Evolutionary conservation across 805 yeast genomes (phyloP).

Genomic region (Torulaspora delbrueckii): DNA sequence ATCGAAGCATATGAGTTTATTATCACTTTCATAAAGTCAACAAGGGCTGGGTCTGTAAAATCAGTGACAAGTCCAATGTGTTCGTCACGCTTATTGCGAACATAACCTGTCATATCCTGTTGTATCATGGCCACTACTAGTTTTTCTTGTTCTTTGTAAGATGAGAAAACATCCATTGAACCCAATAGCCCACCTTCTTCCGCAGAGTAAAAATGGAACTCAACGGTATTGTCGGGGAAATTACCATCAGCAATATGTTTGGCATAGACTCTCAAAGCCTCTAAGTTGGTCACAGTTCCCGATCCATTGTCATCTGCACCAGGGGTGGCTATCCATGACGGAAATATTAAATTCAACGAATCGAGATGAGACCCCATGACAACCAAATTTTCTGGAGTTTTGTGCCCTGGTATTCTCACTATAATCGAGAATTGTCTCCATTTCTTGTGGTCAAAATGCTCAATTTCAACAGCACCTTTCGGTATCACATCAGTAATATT

Average conservation of each 20-base stretch:
- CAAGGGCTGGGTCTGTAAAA: conserved; percentile 52
- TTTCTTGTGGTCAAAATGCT: conserved; percentile 52
- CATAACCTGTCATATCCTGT: conserved; percentile 91
- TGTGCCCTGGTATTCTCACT: conserved; percentile 53
- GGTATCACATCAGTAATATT: conserved; percentile 26
- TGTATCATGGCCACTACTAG: conserved; percentile 80
- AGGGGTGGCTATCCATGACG: conserved; percentile 66
- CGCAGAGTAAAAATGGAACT: conserved; percentile 92
- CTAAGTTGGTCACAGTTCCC: conserved; percentile 75
- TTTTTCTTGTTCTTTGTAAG: conserved; percentile 41
- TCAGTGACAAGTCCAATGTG: conserved; percentile 80
- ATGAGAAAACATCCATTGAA: conserved; percentile 66
- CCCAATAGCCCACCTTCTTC: conserved; percentile 93
- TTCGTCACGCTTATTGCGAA: conserved; percentile 48
- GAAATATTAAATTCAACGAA: conserved; percentile 69
- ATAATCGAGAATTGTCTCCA: conserved; percentile 81
- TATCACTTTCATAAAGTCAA: conserved; percentile 56
- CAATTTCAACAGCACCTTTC: conserved; percentile 40
- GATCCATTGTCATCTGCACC: conserved; percentile 96
- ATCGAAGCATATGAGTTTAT: conserved; percentile 60
- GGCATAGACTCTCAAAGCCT: conserved; percentile 62
- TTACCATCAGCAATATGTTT: conserved; percentile 33
- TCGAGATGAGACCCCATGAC: conserved; percentile 90
- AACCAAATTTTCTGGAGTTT: conserved; percentile 43
- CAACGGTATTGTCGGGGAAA: conserved; percentile 66